Evolutionary conservation across 495 filamentous ascomycete species (phyloP), one percentile per base, ranked within the genome.

Genomic region (Neurospora hispaniola): DNA sequence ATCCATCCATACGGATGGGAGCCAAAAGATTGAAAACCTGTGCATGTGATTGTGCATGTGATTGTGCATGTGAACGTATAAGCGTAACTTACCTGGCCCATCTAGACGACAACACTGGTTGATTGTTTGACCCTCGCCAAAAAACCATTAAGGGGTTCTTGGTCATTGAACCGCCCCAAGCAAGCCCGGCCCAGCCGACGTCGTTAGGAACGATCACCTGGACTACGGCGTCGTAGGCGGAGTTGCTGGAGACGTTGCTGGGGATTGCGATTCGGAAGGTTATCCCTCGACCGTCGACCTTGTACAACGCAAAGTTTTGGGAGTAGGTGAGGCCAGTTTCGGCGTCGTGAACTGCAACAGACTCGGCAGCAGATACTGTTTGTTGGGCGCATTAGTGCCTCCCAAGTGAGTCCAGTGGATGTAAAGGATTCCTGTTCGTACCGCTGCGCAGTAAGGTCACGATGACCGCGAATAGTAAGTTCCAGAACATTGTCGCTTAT

Each of bases 261-360:
- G 84, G 82, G 35, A 84, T 77, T 0, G 83, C 84, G 16, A 85
- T 70, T 41, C 83, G 83, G 77, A 80, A 81, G 14, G 78, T 80
- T 74, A 85, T 79, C 72, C 70, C 73, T 40, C 73, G 75, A 14
- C 74, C 73, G 44, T 79, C 78, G 1, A 81, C 74, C 71, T 80
- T 80, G 77, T 85, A 86, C 69, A 78, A 73, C 20, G 74, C 79
- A 27, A 75, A 79, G 71, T 78, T 80, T 73, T 85, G 77, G 18
- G 83, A 80, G 77, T 86, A 88, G 3, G 81, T 80, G 70, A 88
- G 84, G 46, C 86, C 86, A 0, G 85, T 88, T 71, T 86, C 84
- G 14, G 81, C 71, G 68, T 88, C 86, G 76, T 81, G 81, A 11
- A 82, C 71, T 31, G 77, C 70, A 20, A 76, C 75, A 20, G 76